Evolutionary conservation across 495 filamentous ascomycete genomes (phyloP), one percentile per base, ranked within the genome.

Genomic region (Pseudevernia furfuracea): DNA sequence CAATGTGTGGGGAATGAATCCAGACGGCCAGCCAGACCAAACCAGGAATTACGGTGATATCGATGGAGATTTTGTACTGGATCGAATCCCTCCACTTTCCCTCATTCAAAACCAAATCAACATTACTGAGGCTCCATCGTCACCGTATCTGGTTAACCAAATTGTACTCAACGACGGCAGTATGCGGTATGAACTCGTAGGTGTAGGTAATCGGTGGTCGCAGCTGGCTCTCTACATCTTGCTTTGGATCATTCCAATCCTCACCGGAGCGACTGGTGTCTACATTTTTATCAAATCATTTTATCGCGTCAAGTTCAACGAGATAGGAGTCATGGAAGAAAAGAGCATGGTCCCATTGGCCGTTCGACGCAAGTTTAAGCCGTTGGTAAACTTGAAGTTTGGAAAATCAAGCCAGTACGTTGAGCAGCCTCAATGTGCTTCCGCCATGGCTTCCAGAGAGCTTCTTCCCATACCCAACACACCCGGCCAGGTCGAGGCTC

Each of bases 291-390:
- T 79, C 44, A 67, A 68, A 28, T 73, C 71, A 23, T 84, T 82
- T 66, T 84, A 82, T 68, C 73, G 73, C 25, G 77, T 84, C 62
- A 81, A 82, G 61, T 77, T 82, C 69, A 84, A 82, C 67, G 69
- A 77, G 62, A 60, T 75, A 32, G 87, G 87, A 53, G 81, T 87
- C 10, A 77, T 71, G 41, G 75, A 81, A 55, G 82, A 81, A 70
- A 78, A 78, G 58, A 67, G 69, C 21, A 68, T 79, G 14, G 71
- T 80, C 15, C 76, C 78, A 0, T 58, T 79, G 17, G 71, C 72
- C 17, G 38, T 81, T 19, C 60, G 75, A 44, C 68, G 75, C 38
- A 73, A 66, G 39, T 59, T 76, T 23, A 21, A 70, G 69, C 37
- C 15, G 36, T 4, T 69, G 71, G 23, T 63, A 39, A 38, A 67